Evolutionary conservation across 2,329 filamentous ascomycete species (phyloP), one percentile per base, ranked within the genome.

Genomic region (Incumbomyces lentus): DNA sequence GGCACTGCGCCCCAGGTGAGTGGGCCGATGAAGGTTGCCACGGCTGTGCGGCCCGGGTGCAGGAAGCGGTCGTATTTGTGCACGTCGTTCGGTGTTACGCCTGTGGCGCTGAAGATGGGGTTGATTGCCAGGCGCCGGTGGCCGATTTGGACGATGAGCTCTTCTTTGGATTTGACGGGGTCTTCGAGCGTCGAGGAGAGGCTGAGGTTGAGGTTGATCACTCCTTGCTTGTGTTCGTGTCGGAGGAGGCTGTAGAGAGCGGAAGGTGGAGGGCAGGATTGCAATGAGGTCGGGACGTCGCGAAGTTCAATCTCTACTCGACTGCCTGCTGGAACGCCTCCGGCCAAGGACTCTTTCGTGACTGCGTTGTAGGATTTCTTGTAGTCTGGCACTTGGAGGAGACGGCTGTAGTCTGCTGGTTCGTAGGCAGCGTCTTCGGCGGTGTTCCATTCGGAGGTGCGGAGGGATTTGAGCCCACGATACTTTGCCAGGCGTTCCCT

Each of bases 61-160:
- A 96, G 69, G 69, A 79, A 98, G 26, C 90, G 83, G 65, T 87
- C 85, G 67, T 88, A 96, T 65, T 98, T 98, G 75, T 96, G 89
- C 12, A 98, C 89, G 61, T 98, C 84, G 68, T 96, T 96, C 40
- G 87, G 86, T 0, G 90, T 95, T 60, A 83, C 87, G 47, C 89
- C 90, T n/a, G 78, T 74, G 60, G 86, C 79, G 0, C 89, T 95
- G 72, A 90, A 95, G 38, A 96, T 72, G 10, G 92, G 92, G 59
- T 92, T 90, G 67, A 95, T 80, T 49, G 89, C 70, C 59, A 95
- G 81, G 42, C 92, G 79, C 43, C 92, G 82, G 10, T 90, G 81
- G 17, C 92, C 92, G 61, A 86, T 93, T 67, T 96, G 92, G 46
- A 94, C 76, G 51, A 98, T 82, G 51, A 98, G 71, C 62, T 95